Conservation (phyloP, 345 rosid species). For the Moricandia arvensis region DNA sequence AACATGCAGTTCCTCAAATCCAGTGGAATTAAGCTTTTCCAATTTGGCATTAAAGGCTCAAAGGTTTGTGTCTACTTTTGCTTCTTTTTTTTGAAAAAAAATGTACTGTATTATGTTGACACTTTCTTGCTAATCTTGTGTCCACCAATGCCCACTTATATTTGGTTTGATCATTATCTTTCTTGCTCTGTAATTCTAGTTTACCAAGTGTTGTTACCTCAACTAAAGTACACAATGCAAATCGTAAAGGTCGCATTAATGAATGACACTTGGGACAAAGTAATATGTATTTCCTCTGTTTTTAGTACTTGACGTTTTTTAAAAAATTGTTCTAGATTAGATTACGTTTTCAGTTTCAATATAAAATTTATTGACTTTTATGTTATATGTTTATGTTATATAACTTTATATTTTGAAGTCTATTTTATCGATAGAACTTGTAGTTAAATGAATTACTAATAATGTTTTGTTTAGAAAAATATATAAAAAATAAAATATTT, state of each 20-base stretch:
- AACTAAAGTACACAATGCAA: neutral
- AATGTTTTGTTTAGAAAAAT: too few relatives aligned
- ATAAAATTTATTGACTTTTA: too few relatives aligned
- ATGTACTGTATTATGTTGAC: neutral
- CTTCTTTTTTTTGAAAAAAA: neutral
- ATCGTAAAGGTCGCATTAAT: neutral
- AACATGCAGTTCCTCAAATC: constrained; percentile 74
- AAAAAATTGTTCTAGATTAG: too few relatives aligned
- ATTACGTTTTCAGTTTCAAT: too few relatives aligned
- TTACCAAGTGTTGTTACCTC: neutral
- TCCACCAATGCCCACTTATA: neutral
- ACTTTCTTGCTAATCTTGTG: neutral
- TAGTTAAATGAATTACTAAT: too few relatives aligned
- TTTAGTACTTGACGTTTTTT: too few relatives aligned
- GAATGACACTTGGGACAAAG: neutral
- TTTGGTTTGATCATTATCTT: constrained; percentile 6
- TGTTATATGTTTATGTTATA: too few relatives aligned
- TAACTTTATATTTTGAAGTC: too few relatives aligned
- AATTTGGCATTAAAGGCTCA: constrained; percentile 85
- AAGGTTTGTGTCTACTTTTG: constrained; percentile 48
- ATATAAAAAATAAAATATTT: too few relatives aligned
- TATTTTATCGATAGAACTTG: too few relatives aligned
- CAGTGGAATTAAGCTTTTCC: constrained; percentile 75
- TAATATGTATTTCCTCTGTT: too few relatives aligned
- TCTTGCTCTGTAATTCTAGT: constrained; percentile 8